These are phyloP conservation scores for Suaeda aralocaspica DNA, from an alignment of 148 eudicot genomes.

Conservation along the genomic window DNA sequence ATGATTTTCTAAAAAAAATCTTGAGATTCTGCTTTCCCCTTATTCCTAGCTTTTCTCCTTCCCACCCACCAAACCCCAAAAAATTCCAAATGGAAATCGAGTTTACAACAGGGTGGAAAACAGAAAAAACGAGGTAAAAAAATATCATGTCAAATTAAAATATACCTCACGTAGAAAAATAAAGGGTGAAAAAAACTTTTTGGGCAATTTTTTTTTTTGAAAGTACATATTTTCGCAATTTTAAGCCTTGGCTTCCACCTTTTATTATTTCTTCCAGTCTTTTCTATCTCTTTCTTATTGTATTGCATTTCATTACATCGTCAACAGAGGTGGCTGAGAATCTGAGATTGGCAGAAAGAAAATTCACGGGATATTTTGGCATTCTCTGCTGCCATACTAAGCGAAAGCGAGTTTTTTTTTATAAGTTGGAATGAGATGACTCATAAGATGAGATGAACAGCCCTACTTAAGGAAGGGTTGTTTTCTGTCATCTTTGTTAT, in stretches of 20 bases:
- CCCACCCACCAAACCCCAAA: constrained; percentile 31
- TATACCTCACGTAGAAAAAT: too few relatives aligned
- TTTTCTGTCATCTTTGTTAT: not conserved
- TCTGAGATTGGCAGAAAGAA: not conserved
- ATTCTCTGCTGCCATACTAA: not conserved
- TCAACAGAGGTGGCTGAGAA: constrained; percentile 5
- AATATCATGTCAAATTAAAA: too few relatives aligned
- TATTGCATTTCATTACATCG: too few relatives aligned
- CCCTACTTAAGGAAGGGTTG: constrained; percentile 18
- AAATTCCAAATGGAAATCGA: constrained; percentile 20
- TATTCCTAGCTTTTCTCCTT: constrained; percentile 31
- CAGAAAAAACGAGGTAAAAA: not conserved
- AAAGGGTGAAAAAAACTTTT: too few relatives aligned
- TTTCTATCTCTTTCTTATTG: not conserved
- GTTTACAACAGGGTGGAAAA: not conserved
- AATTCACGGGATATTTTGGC: not conserved
- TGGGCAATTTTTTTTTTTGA: not conserved
- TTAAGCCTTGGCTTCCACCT: constrained; percentile 28
- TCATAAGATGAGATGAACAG: constrained; percentile 21
- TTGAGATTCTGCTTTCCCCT: constrained; percentile 44
- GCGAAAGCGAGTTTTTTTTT: constrained; percentile 1
- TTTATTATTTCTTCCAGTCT: not conserved
- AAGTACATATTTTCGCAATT: too few relatives aligned
- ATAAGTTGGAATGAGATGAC: not conserved
- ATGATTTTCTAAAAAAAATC: constrained; percentile 28